Conservation (phyloP, 768 basidiomycete genomes). For the Russula abietina region DNA sequence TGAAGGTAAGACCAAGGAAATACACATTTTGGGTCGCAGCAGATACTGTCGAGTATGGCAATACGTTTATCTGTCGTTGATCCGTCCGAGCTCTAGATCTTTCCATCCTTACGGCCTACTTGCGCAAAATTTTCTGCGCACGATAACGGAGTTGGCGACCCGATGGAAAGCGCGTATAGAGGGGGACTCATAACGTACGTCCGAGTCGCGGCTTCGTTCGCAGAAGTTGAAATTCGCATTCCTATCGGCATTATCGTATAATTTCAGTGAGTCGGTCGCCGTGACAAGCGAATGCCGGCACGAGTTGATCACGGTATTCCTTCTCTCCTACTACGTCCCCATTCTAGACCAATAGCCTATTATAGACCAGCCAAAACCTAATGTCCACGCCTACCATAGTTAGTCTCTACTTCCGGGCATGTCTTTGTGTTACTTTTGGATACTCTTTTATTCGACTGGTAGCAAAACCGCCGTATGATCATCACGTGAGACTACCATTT, state of each 20-base stretch:
- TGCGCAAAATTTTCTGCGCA: constrained; percentile 1
- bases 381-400: neutral
- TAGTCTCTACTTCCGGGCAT: neutral
- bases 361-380: neutral
- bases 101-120: neutral
- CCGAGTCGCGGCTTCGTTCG: too few species aligned
- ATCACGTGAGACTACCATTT: too few species aligned
- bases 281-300: too few species aligned
- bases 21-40: neutral
- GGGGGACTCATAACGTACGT: constrained; percentile 1
- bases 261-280: too few species aligned
- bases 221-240: too few species aligned
- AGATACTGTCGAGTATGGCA: constrained; percentile 4
- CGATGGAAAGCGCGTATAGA: constrained; percentile 12
- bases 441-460: neutral
- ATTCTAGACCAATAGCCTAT: too few species aligned
- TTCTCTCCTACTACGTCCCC: too few species aligned
- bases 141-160: constrained; percentile 9
- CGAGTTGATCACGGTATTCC: too few species aligned
- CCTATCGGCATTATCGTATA: too few species aligned
- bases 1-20: neutral
- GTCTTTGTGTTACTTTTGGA: neutral
- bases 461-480: too few species aligned
- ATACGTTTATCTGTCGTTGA: neutral
- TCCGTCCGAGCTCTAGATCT: neutral